Conservation (phyloP, 176 grass and related monocot species). For the Oryza rufipogon region DNA sequence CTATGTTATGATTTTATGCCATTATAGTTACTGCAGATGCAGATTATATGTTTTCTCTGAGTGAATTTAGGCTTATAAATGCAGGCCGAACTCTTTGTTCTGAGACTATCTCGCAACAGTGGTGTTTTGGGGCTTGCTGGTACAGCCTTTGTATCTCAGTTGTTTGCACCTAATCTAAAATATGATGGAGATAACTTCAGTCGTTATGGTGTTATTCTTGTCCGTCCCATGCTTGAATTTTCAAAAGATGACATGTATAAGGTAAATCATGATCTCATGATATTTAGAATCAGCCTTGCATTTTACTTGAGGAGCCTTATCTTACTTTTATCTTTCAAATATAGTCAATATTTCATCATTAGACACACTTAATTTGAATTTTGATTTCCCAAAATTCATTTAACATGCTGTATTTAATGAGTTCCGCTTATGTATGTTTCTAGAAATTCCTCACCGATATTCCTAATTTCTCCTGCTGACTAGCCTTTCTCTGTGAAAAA, state of each 20-base stretch:
- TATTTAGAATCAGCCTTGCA: conserved; percentile 9
- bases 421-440: neutral
- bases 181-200: conserved; percentile 51
- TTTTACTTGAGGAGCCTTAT: neutral
- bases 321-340: neutral
- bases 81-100: conserved; percentile 92
- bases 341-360: neutral
- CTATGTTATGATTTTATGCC: conserved; percentile 12
- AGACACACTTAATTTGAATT: conserved; percentile 12
- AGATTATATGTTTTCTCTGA: conserved; percentile 27
- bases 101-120: conserved; percentile 93
- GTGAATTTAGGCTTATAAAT: conserved; percentile 32
- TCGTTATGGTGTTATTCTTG: conserved; percentile 64
- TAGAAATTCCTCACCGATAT: neutral
- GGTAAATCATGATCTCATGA: conserved; percentile 48
- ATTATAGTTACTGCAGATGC: neutral
- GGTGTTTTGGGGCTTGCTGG: conserved; percentile 96
- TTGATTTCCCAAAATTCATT: neutral
- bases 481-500: neutral
- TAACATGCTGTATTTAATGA: neutral
- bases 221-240: conserved; percentile 95
- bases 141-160: conserved; percentile 82
- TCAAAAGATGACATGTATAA: conserved; percentile 95
- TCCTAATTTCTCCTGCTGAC: neutral
- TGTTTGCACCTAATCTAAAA: conserved; percentile 66